These are phyloP conservation scores for Aureobasidium sp. DNA, from an alignment of 2,329 filamentous ascomycete species.

Conservation along the genomic window DNA sequence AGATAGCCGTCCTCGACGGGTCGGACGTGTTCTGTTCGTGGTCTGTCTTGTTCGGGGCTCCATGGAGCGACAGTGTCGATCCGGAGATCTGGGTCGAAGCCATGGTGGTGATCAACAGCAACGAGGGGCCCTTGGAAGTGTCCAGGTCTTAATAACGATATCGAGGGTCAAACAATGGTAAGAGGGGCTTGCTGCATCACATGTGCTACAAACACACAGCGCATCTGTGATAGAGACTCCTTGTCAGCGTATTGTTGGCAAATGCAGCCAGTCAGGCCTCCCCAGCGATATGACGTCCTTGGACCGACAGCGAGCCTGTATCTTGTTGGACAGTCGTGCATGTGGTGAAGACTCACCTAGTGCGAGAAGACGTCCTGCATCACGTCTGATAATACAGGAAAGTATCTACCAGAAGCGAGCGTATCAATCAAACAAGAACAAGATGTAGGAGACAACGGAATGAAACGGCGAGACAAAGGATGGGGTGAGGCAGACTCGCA, in stretches of 20 bases:
- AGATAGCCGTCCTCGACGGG: slow-evolving; percentile 22
- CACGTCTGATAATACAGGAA: slow-evolving; percentile 11
- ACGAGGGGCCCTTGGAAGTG: not conserved
- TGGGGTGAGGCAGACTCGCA: slow-evolving; percentile 1
- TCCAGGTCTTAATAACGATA: not conserved
- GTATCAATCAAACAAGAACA: not conserved
- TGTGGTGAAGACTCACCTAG: not conserved
- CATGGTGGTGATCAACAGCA: slow-evolving; percentile 13
- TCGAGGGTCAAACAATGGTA: not conserved
- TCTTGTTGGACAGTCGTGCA: not conserved
- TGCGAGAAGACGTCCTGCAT: slow-evolving; percentile 9
- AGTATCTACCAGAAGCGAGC: not conserved
- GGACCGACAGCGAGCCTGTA: not conserved
- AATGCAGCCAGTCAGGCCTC: slow-evolving; percentile 12
- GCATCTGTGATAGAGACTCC: not conserved
- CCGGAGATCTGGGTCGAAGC: slow-evolving; percentile 12
- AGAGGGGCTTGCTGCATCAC: slow-evolving; percentile 12
- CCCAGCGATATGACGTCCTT: slow-evolving; percentile 13
- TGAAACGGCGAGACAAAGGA: slow-evolving; percentile 7
- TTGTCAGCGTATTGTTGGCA: slow-evolving; percentile 13
- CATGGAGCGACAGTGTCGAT: slow-evolving; percentile 22
- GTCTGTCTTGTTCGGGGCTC: slow-evolving; percentile 17
- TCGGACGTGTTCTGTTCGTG: slow-evolving; percentile 6
- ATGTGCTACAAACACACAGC: slow-evolving; percentile 11
- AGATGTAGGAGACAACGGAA: slow-evolving; percentile 7